Evolutionary conservation across 2,329 filamentous ascomycete genomes (phyloP), one percentile per base, ranked within the genome.

Genomic region (Phyllosticta citribraziliensis): DNA sequence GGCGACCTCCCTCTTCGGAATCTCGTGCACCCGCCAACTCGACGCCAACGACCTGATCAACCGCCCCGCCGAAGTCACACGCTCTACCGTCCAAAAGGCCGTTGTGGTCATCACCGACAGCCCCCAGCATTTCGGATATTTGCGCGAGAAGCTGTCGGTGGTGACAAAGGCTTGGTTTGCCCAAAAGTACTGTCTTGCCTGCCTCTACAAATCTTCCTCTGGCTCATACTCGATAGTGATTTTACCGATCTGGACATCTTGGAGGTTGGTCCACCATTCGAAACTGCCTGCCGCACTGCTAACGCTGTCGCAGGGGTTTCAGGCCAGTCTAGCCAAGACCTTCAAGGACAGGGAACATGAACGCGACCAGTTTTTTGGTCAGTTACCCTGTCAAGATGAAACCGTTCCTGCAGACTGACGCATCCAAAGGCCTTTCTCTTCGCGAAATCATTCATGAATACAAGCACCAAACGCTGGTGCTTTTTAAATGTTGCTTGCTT

Each of bases 161-260:
- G 92, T 99, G 17, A 97, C 93, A 3, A 88, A 87, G 67, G 93
- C 93, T 24, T 99, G 94, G 94, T 99, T 99, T 75, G 89, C 88
- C 64, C 94, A 99, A 79, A 87, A 78, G 83, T 84, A 47, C n/a
- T 8, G 1, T n/a, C 12, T n/a, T n/a, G 3, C 40, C 40, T 8
- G 78, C 54, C 51, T 27, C 55, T 22, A 30, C 30, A 22, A 11
- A 20, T 22, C 11, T 20, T 60, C 4, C 19, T 61, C 65, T 70
- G 60, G 69, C 57, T 20, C 25, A 47, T 60, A 20, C 30, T 14
- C 5, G 12, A 22, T 25, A 84, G 82, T 65, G 91, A 97, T 72
- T 99, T 99, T 70, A 86, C 88, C 27, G 93, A 97, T 72, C 82
- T 88, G 55, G 93, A 97, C 72, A 97, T 99, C 67, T 77, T 99